Conservation (phyloP, 192 early-diverging fungal species). For the Mortierella hygrophila region DNA sequence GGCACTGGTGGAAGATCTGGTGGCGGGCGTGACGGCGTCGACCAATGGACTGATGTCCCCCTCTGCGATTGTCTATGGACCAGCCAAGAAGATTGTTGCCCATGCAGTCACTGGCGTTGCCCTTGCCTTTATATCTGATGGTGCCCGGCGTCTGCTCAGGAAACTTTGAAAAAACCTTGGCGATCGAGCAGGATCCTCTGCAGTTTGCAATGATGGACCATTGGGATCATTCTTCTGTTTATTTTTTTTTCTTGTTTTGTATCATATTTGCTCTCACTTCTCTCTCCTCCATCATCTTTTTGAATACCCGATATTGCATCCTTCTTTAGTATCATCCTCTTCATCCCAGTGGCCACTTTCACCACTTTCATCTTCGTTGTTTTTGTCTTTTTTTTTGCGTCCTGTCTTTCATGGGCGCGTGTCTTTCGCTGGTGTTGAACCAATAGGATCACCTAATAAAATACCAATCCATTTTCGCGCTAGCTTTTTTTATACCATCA, state of each 20-base stretch:
- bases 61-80: conserved; percentile 34
- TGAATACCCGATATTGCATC: not conserved
- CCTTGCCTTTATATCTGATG: conserved; percentile 35
- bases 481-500: not conserved
- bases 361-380: not conserved
- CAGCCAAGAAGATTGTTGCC: conserved; percentile 31
- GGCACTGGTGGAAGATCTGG: conserved; percentile 21
- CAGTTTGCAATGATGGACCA: not conserved
- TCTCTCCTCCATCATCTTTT: not conserved
- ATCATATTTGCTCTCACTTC: not conserved
- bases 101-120: conserved; percentile 41
- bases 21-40: conserved; percentile 13
- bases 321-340: not conserved
- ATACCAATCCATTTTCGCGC: not conserved
- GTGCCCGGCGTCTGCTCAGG: conserved; percentile 25
- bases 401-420: no score
- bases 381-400: not conserved
- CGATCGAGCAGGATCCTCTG: not conserved
- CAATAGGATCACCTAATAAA: not conserved
- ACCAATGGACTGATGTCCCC: conserved; percentile 21
- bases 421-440: not conserved
- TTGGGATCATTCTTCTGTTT: not conserved
- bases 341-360: not conserved
- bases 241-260: not conserved
- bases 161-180: conserved; percentile 9